Conservation (phyloP, 352 stramenopile genomes). For the Globisporangium irregulare region DNA sequence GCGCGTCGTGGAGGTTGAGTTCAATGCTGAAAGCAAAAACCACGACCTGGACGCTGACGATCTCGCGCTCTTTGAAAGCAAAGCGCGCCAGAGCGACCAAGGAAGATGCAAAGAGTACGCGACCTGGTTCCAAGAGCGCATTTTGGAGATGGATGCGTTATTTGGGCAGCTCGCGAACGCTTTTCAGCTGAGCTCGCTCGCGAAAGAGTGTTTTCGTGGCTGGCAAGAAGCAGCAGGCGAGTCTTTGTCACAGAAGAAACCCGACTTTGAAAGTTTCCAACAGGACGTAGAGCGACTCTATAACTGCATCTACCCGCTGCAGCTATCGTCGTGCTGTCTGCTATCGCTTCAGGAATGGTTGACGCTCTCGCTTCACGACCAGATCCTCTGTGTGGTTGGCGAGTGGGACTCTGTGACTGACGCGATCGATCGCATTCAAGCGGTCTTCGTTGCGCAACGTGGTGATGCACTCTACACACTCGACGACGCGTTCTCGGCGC, state of each 20-base stretch:
- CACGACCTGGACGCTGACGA: conserved; percentile 47
- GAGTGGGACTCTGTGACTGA: conserved; percentile 21
- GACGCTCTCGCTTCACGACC: conserved; percentile 51
- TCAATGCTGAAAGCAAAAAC: conserved; percentile 37
- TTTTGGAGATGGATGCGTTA: conserved; percentile 52
- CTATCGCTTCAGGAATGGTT: conserved; percentile 56
- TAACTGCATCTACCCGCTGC: conserved; percentile 48
- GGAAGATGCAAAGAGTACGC: conserved; percentile 32
- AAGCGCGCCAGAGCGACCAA: conserved; percentile 18
- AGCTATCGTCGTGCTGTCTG: conserved; percentile 37
- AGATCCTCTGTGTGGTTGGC: conserved; percentile 44
- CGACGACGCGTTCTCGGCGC: conserved; percentile 49
- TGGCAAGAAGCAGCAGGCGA: conserved; percentile 20
- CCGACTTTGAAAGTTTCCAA: conserved; percentile 43
- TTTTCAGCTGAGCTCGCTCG: conserved; percentile 40
- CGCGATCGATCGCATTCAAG: conserved; percentile 40
- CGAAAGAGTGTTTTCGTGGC: conserved; percentile 27
- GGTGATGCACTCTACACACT: conserved; percentile 31
- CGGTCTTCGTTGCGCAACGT: conserved; percentile 48
- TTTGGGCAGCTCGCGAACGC: conserved; percentile 58
- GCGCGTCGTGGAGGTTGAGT: conserved; percentile 17
- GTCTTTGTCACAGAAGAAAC: conserved; percentile 18
- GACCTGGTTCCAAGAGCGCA: conserved; percentile 48
- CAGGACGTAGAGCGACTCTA: conserved; percentile 54
- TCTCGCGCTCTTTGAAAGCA: conserved; percentile 33